Evolutionary conservation across 495 filamentous ascomycete genomes (phyloP).

Genomic region (Rhizodiscina lignyota): DNA sequence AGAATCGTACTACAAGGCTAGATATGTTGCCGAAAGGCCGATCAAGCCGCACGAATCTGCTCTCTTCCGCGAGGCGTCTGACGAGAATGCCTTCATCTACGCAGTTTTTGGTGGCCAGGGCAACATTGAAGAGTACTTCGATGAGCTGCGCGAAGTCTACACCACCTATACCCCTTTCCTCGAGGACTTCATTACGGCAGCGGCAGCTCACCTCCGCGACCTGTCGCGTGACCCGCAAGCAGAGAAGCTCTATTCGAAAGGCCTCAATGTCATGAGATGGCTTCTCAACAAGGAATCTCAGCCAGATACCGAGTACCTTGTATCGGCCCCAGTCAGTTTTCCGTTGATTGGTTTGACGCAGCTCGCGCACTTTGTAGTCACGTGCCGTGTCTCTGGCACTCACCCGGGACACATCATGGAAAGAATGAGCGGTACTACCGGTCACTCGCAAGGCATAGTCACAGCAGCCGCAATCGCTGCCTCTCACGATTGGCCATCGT

Average conservation of each 20-base stretch:
- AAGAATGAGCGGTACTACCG: conserved; percentile 70
- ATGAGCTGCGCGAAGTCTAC: conserved; percentile 84
- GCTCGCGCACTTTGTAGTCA: conserved; percentile 82
- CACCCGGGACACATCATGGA: conserved; percentile 75
- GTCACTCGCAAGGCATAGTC: conserved; percentile 93
- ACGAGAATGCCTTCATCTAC: conserved; percentile 64
- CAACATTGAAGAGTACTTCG: conserved; percentile 98
- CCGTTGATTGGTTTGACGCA: conserved; percentile 93
- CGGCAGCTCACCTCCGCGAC: conserved; percentile 64
- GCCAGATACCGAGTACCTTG: conserved; percentile 86
- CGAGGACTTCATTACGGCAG: conserved; percentile 60
- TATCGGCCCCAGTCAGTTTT: conserved; percentile 93
- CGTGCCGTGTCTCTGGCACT: conserved; percentile 74
- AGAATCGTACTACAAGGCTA: conserved; percentile 75
- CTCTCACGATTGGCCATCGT: conserved; percentile 77
- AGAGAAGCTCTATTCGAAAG: conserved; percentile 91
- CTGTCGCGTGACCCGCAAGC: conserved; percentile 76
- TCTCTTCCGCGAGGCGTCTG: conserved; percentile 71
- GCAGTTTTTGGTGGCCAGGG: conserved; percentile 96
- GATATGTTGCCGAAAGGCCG: conserved; percentile 62
- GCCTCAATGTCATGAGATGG: conserved; percentile 86
- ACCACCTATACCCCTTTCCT: conserved; percentile 80
- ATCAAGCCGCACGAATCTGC: conserved; percentile 86
- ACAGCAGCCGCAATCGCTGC: conserved; percentile 85
- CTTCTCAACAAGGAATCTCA: conserved; percentile 71